Evolutionary conservation across 2,329 filamentous ascomycete species (phyloP), one percentile per base, ranked within the genome.

Genomic region (Verticillium tricorpus): DNA sequence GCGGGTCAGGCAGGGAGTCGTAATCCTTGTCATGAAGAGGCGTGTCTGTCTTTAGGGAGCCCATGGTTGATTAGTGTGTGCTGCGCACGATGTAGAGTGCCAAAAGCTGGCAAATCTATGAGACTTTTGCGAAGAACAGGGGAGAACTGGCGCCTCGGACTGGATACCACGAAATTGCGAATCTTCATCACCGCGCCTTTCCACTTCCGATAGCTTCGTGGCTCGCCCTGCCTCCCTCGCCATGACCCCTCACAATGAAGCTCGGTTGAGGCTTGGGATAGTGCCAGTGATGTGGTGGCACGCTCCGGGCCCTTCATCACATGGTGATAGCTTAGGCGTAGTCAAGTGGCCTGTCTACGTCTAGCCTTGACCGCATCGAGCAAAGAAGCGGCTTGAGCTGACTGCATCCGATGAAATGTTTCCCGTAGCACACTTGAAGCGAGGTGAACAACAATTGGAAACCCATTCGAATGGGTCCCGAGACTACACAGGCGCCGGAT

Each of bases 1-100:
- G 78, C 7, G 76, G 77, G 61, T 84, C 77, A 1, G 80, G 77
- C 15, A 84, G 77, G 15, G 77, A 68, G 64, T 81, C 79, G 63
- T 76, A 80, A 5, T 59, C 31, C 25, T 9, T 31, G 1, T 55
- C 31, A 28, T 60, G 58, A 19, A 56, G 45, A 11, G 14, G 28
- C 5, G 14, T n/a, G 35, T 22, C n/a, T 8, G 40, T 35, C 12
- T 35, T 39, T 17, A 54, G 39, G 17, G 58, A 54, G 6, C 37
- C 39, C 37, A 50, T 59, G 40, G 8, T 54, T 19, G 39, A 17
- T 22, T 19, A 6, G 25, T 22, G 39, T 8, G 19, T 17, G 19
- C 3, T 19, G 17, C 9, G 19, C 8, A 45, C n/a, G 17, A 17
- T 9, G 39, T 35, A 35, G 34, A 19, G 17, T 17, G 17, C 22